phyloP scores from a whole-genome alignment of 371 early-diverging fungal species.

The Rhizopus delemar region DNA sequence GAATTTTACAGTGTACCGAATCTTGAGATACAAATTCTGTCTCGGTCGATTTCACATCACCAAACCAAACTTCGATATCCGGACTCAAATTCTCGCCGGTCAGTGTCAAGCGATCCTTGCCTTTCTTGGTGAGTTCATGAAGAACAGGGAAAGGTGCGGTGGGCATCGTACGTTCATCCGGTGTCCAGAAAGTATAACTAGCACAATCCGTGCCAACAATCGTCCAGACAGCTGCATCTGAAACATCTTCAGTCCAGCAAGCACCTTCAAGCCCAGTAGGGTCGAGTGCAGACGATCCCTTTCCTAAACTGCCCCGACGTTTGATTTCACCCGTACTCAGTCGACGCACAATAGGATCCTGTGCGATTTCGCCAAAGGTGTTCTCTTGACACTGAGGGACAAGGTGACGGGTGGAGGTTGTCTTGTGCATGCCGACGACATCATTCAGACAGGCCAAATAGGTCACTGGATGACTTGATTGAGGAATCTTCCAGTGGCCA shows the following conservation, averaged over 20 bases:
- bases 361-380: neutral
- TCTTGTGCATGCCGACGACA: slow-evolving; percentile 70
- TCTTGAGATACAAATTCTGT: slow-evolving; percentile 60
- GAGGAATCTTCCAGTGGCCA: slow-evolving; percentile 26
- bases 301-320: slow-evolving; percentile 15
- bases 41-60: slow-evolving; percentile 54
- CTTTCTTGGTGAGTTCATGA: slow-evolving; percentile 16
- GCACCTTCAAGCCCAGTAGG: slow-evolving; percentile 41
- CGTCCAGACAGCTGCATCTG: slow-evolving; percentile 87
- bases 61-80: slow-evolving; percentile 73
- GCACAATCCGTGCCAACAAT: slow-evolving; percentile 84
- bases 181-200: slow-evolving; percentile 73
- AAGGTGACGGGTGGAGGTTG: slow-evolving; percentile 55
- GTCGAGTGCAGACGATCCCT: slow-evolving; percentile 4
- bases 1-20: slow-evolving; percentile 47
- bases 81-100: slow-evolving; percentile 68
- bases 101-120: slow-evolving; percentile 29
- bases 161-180: slow-evolving; percentile 21
- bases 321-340: slow-evolving; percentile 20
- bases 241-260: slow-evolving; percentile 82
- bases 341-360: neutral
- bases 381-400: slow-evolving; percentile 14
- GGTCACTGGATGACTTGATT: slow-evolving; percentile 49
- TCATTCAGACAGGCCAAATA: slow-evolving; percentile 77
- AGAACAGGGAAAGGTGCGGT: slow-evolving; percentile 39